These are phyloP conservation scores for Pueraria montana DNA, from an alignment of 306 rosid species.

Conservation along the genomic window DNA sequence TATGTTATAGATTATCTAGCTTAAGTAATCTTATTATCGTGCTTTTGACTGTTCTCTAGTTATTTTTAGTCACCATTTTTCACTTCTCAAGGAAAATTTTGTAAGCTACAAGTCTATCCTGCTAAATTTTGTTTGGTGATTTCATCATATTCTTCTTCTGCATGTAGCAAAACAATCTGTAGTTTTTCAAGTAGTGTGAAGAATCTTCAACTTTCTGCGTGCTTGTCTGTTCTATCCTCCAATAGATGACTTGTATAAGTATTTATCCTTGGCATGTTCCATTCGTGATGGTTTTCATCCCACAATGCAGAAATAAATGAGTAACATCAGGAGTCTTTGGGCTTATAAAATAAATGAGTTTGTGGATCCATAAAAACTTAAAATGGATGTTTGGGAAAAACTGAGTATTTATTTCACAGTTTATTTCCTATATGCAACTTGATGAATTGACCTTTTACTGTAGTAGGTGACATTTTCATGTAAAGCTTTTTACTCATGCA, in stretches of 20 bases:
- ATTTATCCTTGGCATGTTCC: neutral
- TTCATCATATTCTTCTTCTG: neutral
- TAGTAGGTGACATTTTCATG: constrained; percentile 28
- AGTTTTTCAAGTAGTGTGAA: neutral
- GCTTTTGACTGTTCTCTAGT: neutral
- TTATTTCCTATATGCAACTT: constrained; percentile 1
- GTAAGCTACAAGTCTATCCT: neutral
- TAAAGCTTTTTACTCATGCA: neutral
- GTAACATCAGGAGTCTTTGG: neutral
- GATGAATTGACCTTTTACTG: constrained; percentile 9
- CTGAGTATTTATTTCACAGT: neutral
- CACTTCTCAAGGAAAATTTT: neutral
- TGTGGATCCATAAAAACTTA: neutral
- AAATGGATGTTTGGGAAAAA: constrained; percentile 2
- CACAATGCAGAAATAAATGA: neutral
- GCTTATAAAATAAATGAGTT: constrained; percentile 1
- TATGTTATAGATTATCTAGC: neutral
- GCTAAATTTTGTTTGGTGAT: neutral
- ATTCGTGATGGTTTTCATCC: neutral
- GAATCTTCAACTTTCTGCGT: neutral
- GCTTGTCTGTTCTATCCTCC: constrained; percentile 1
- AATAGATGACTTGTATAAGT: neutral
- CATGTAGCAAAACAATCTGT: neutral
- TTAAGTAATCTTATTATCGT: neutral
- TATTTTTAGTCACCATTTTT: neutral